A percentile compares a stretch with the other conserved stretches of the same genome.
Evolutionary conservation across 2,329 filamentous ascomycete species (phyloP).

Genomic region (Ploettnerulaceae sp.): DNA sequence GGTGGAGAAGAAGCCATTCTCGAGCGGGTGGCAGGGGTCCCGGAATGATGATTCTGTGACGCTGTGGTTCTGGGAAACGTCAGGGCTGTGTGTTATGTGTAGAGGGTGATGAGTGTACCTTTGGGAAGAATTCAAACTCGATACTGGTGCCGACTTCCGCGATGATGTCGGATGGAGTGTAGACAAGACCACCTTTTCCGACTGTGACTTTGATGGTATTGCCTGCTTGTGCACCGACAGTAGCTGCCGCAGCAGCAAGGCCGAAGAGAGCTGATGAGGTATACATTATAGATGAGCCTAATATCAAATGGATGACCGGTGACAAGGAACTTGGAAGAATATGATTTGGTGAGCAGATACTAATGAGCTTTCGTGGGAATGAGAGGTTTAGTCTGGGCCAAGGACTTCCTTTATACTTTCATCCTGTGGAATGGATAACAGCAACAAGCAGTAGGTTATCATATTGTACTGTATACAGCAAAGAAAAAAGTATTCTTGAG

Average conservation of each 20-base stretch:
- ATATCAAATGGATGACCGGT: too few species aligned
- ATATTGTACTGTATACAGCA: too few species aligned
- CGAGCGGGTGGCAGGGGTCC: conserved; percentile 38
- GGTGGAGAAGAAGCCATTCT: conserved; percentile 36
- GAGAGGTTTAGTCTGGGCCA: conserved; percentile 7
- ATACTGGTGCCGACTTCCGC: conserved; percentile 33
- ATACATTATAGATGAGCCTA: conserved; percentile 21
- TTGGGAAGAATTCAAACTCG: conserved; percentile 35
- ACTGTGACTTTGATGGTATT: conserved; percentile 56
- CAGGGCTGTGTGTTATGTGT: not conserved
- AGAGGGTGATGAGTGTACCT: conserved; percentile 5
- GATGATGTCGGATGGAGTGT: conserved; percentile 48
- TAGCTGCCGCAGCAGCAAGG: conserved; percentile 14
- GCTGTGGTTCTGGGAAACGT: conserved; percentile 32
- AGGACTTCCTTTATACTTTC: conserved; percentile 6
- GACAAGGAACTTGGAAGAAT: too few species aligned
- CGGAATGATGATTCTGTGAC: conserved; percentile 38
- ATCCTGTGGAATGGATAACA: not conserved
- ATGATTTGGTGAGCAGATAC: too few species aligned
- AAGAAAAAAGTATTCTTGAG: conserved; percentile 4
- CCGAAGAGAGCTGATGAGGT: conserved; percentile 17
- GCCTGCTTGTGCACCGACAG: conserved; percentile 27
- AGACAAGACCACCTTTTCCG: conserved; percentile 87
- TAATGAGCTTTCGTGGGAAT: conserved; percentile 2
- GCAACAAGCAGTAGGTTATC: conserved; percentile 8